Percentiles rank a stretch among this genome's conserved stretches.
phyloP scores from a whole-genome alignment of 805 yeast species.

The Metschnikowia shivogae region DNA sequence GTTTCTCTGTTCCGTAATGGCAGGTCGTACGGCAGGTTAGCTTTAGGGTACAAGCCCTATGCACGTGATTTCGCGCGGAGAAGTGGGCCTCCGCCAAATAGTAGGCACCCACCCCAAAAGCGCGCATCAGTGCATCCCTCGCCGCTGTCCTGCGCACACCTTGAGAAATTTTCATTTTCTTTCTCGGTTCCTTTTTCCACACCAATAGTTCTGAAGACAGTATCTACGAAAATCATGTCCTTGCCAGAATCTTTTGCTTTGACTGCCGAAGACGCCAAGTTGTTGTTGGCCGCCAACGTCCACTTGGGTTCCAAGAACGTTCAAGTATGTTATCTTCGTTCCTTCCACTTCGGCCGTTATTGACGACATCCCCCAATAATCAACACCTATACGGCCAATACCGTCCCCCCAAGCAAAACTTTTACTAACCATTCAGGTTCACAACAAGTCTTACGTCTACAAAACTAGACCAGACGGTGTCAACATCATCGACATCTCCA shows the following conservation, averaged over 20 bases:
- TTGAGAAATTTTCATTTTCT: conserved; percentile 20
- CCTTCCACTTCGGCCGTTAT: neutral
- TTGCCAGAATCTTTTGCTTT: conserved; percentile 85
- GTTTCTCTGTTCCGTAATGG: neutral
- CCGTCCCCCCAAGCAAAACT: neutral
- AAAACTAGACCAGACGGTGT: conserved; percentile 99
- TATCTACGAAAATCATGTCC: conserved; percentile 48
- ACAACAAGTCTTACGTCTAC: conserved; percentile 95
- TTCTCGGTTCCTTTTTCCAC: conserved; percentile 15
- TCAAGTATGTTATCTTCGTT: conserved; percentile 64
- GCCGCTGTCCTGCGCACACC: conserved; percentile 19
- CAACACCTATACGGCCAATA: neutral
- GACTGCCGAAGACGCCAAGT: conserved; percentile 98
- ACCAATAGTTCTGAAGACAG: conserved; percentile 19
- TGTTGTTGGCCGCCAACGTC: conserved; percentile 98
- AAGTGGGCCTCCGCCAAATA: neutral
- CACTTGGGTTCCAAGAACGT: conserved; percentile 99
- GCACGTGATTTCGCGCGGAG: conserved; percentile 2
- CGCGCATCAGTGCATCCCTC: conserved; percentile 17
- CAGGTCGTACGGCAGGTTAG: neutral
- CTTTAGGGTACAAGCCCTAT: conserved; percentile 5
- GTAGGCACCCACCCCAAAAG: neutral
- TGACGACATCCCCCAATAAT: no score
- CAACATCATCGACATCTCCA: conserved; percentile 95
- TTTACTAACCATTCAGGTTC: conserved; percentile 52